Base-by-base conservation (phyloP, 2,329 filamentous ascomycete species). In the Fusarium marasasianum region DNA sequence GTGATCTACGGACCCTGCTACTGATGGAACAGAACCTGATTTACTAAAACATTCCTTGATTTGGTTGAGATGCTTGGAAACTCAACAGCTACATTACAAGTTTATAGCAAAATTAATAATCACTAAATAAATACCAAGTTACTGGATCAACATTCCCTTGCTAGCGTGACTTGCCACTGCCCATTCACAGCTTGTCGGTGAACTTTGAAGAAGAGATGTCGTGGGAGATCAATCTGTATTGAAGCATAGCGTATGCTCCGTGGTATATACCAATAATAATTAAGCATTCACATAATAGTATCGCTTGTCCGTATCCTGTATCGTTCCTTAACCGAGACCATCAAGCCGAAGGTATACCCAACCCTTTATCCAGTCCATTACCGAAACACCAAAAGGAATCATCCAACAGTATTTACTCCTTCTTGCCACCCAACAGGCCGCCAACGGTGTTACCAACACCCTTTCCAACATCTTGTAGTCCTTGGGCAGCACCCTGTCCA, bases 351-450 rank as follows among this genome's bases (percentile, higher is more conserved):
- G 53, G 62, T 56, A 48, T 50, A 68, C 44, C 35, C 53, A 24
- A 12, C 5, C 60, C 29, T 68, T 26, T 50, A 48, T 12, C 44
- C 38, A 35, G 24, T 17, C 66, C 35, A 37, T 66, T 59, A 29
- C 48, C 56, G 18, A n/a, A 56, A 73, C 66, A 71, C 69, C 62
- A 44, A 45, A 47, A 59, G 63, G 41, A 56, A 45, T 0, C 22
- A 14, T 18, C 24, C 9, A 12, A 9, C 3, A 18, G 22, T 13
- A 51, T 43, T 63, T 72, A 72, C 77, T 78, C 70, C 68, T 79
- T 79, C n/a, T 79, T 77, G 2, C 82, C 82, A 50, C 82, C 82
- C 37, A 83, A 78, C 11, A 84, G 37, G 11, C 82, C 80, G 1
- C 82, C 82, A 18, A 83, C 79, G 15, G 73, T 60, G n/a, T 70